phyloP scores from a whole-genome alignment of 2,329 filamentous ascomycete species.

The Pseudogymnoascus sp. region DNA sequence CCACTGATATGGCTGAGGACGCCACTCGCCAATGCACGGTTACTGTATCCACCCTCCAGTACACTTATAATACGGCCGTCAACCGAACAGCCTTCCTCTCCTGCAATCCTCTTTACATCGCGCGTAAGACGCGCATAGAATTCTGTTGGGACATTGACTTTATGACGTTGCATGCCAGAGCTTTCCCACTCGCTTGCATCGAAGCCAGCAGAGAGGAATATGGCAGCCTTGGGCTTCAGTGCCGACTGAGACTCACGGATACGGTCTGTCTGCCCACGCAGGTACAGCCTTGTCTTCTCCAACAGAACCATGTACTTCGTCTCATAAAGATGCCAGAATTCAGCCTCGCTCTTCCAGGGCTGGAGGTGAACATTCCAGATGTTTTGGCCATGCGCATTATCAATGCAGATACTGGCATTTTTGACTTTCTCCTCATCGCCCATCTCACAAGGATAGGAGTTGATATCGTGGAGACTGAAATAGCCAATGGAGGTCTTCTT shows the following conservation, averaged over 20 bases:
- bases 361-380: constrained; percentile 96
- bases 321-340: constrained; percentile 88
- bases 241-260: constrained; percentile 49
- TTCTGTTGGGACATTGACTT: constrained; percentile 90
- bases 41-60: constrained; percentile 91
- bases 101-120: constrained; percentile 74
- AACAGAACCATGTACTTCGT: constrained; percentile 68
- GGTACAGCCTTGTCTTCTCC: constrained; percentile 70
- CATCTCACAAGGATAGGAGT: constrained; percentile 91
- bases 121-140: constrained; percentile 89
- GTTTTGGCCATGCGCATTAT: constrained; percentile 86
- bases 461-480: constrained; percentile 96
- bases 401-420: constrained; percentile 88
- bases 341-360: constrained; percentile 69
- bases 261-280: constrained; percentile 63
- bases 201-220: constrained; percentile 93
- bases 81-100: constrained; percentile 68
- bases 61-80: constrained; percentile 88
- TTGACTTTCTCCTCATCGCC: constrained; percentile 92
- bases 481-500: constrained; percentile 89
- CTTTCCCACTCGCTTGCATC: constrained; percentile 96
- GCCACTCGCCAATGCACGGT: constrained; percentile 80
- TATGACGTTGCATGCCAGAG: constrained; percentile 87
- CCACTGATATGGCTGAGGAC: constrained; percentile 86
- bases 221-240: constrained; percentile 67